A percentile compares a stretch with the other conserved stretches of the same genome.
Conservation (phyloP, 2,329 filamentous ascomycete genomes). For the Dactylellina sp. region DNA sequence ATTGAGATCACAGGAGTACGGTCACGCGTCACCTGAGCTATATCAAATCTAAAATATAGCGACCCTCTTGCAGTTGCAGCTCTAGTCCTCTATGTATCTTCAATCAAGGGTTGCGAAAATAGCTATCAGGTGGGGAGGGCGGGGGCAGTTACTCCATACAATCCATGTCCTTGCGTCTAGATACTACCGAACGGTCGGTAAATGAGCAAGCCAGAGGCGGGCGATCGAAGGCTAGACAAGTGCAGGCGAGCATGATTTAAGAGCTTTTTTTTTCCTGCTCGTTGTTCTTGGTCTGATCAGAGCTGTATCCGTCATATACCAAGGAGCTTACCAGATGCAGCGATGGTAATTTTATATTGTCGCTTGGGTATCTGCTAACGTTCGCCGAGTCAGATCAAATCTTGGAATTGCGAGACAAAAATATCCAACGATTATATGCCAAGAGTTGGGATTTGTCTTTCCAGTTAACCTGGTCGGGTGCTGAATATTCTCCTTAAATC, state of each 20-base stretch:
- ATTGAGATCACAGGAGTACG: slow-evolving; percentile 14
- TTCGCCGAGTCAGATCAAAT: background rate
- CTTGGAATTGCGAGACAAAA: background rate
- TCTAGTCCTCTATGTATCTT: too few species aligned
- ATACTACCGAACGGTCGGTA: slow-evolving; percentile 45
- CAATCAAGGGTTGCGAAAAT: background rate
- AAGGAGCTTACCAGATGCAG: slow-evolving; percentile 38
- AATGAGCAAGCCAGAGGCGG: slow-evolving; percentile 21
- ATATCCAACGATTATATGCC: slow-evolving; percentile 3
- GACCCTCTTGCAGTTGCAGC: too few species aligned
- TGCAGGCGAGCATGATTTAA: slow-evolving; percentile 6
- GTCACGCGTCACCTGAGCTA: too few species aligned
- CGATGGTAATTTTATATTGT: background rate
- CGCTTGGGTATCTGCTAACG: background rate
- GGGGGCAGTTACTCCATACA: background rate
- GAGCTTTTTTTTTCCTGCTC: background rate
- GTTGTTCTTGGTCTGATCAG: slow-evolving; percentile 6
- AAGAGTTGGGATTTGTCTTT: background rate
- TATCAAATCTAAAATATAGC: too few species aligned
- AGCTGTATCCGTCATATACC: slow-evolving; percentile 24
- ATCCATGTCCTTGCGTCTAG: slow-evolving; percentile 17
- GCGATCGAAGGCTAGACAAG: slow-evolving; percentile 10
- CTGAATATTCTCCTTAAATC: too few species aligned
- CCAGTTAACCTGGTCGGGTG: too few species aligned
- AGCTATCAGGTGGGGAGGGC: background rate